These are phyloP conservation scores for Mimosa pudica DNA, from an alignment of 306 rosid genomes.

Conservation along the genomic window DNA sequence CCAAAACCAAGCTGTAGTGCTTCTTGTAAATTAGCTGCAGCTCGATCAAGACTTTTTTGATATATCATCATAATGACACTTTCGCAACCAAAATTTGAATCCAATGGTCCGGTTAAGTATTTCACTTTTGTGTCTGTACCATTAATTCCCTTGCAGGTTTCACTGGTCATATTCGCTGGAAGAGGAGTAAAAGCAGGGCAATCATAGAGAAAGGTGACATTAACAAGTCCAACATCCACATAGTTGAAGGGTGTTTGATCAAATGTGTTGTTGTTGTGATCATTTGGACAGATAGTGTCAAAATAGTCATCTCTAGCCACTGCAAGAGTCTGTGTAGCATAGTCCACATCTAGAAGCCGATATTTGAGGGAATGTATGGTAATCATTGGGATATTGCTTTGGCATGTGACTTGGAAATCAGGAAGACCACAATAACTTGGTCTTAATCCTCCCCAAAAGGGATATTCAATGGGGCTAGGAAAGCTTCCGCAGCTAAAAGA, in stretches of 20 bases:
- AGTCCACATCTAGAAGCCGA: conserved; percentile 17
- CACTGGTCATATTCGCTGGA: too few species aligned
- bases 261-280: conserved; percentile 11
- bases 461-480: conserved; percentile 20
- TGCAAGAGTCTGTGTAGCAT: neutral
- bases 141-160: too few species aligned
- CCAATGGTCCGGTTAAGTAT: too few species aligned
- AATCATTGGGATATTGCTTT: neutral
- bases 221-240: neutral
- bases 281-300: neutral
- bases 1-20: too few species aligned
- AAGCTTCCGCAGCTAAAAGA: neutral
- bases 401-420: conserved; percentile 3
- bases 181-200: too few species aligned
- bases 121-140: too few species aligned
- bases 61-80: too few species aligned
- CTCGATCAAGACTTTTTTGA: too few species aligned
- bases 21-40: too few species aligned
- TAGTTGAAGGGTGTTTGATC: conserved; percentile 9
- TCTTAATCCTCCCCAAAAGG: conserved; percentile 38
- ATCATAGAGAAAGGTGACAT: conserved; percentile 15
- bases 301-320: conserved; percentile 38
- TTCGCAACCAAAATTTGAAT: too few species aligned
- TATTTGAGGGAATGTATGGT: conserved; percentile 6
- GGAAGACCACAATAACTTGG: conserved; percentile 19